phyloP scores from a whole-genome alignment of 2,329 filamentous ascomycete genomes.

The Aspergillus intermedius region DNA sequence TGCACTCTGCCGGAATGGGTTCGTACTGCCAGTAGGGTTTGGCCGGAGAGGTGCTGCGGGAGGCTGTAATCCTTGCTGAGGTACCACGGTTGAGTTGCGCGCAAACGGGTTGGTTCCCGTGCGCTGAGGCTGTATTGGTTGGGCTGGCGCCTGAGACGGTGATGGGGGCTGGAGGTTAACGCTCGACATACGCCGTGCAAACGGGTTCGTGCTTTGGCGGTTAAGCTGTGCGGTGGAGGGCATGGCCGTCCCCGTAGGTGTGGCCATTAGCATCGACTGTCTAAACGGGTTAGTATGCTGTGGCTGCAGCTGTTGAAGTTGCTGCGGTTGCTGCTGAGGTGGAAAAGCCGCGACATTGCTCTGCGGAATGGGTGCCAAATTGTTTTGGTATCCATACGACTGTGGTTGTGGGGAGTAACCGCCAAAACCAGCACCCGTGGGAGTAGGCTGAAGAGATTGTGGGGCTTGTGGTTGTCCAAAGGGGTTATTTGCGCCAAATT shows the following conservation, averaged over 20 bases:
- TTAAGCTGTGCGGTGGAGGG: conserved; percentile 39
- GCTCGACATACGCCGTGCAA: conserved; percentile 57
- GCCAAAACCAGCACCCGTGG: conserved; percentile 74
- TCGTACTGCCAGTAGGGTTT: conserved; percentile 81
- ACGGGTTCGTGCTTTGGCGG: conserved; percentile 76
- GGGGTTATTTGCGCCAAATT: conserved; percentile 26
- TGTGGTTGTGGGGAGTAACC: conserved; percentile 69
- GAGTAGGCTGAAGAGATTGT: conserved; percentile 53
- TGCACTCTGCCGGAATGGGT: conserved; percentile 85
- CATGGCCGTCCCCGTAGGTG: conserved; percentile 45
- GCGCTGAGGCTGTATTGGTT: conserved; percentile 44
- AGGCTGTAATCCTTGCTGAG: conserved; percentile 30
- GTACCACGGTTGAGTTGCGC: conserved; percentile 44
- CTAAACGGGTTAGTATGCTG: conserved; percentile 87
- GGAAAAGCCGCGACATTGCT: conserved; percentile 42
- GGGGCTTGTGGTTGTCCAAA: conserved; percentile 28
- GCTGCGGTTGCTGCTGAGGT: conserved; percentile 38
- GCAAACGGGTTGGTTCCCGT: conserved; percentile 69
- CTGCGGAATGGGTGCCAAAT: conserved; percentile 43
- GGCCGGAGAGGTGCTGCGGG: conserved; percentile 52
- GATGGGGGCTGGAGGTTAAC: conserved; percentile 24
- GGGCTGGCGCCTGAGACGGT: conserved; percentile 25
- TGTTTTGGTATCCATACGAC: conserved; percentile 42
- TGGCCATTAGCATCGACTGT: conserved; percentile 66
- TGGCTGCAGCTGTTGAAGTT: conserved; percentile 28